Base-by-base conservation (phyloP, 1,284 basidiomycete genomes). In the Trichosporon sp. region DNA sequence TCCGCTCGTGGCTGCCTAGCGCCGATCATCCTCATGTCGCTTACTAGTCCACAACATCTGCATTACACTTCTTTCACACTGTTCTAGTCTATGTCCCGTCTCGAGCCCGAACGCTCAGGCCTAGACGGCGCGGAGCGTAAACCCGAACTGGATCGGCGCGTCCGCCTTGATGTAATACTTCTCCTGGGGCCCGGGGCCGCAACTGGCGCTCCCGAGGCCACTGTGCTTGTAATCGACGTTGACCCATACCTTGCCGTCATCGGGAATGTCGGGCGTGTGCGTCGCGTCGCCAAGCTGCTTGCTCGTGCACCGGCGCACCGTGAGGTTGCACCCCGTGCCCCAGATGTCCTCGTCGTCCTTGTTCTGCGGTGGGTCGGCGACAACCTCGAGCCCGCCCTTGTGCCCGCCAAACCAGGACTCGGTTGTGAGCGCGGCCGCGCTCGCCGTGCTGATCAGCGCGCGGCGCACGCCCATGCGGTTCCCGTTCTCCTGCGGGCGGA, bases 401-500 rank as follows among this genome's bases (percentile, higher is more conserved):
- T 35, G 38, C 21, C 34, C 38, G 38, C 71, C 73, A 70, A 9
- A 62, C 67, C 13, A 42, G 13, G 11, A 25, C 25, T 47, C 58
- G 35, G 60, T 44, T 4, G 31, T 21, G 11, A 64, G 42, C 21
- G 29, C 65, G 2, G 25, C 18, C 2, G 21, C 63, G 44, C 23
- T 31, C 3, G 38, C 15, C 1, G 27, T 27, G 2, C 25, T 18
- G 9, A 74, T 56, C 34, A 66, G 62, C 12, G 70, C 70, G 62
- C 65, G 68, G 13, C 65, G 58, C 6, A 72, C 70, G 27, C 66
- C 70, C 32, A 64, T 34, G 31, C 72, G 68, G 15, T 51, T 34
- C 1, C 72, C 72, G 66, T 74, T 74, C 69, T 74, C 72, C 35
- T 74, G 72, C 25, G 72, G 72, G 32, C 35, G 67, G 29, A 74